Evolutionary conservation across 2,329 filamentous ascomycete species (phyloP).

Genomic region (Phaeosphaeriaceae sp.): DNA sequence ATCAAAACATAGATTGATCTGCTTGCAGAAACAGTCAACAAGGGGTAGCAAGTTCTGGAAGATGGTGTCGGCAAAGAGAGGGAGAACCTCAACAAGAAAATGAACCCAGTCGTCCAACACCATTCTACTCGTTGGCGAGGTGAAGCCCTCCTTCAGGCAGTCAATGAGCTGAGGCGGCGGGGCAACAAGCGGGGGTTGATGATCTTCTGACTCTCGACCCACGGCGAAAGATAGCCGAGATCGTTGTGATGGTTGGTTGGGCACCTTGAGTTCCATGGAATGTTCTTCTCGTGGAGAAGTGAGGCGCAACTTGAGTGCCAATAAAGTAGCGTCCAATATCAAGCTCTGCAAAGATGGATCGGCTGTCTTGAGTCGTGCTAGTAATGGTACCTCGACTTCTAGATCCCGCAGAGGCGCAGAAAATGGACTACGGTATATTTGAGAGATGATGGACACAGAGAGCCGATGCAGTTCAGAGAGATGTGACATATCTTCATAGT

Average conservation of each 20-base stretch:
- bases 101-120: constrained; percentile 91
- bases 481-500: constrained; percentile 47
- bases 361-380: constrained; percentile 68
- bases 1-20: constrained; percentile 76
- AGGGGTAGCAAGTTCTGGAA: constrained; percentile 91
- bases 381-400: constrained; percentile 73
- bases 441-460: constrained; percentile 69
- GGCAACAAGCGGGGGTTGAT: constrained; percentile 44
- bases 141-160: constrained; percentile 82
- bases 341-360: constrained; percentile 75
- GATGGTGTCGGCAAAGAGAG: constrained; percentile 81
- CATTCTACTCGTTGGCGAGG: constrained; percentile 73
- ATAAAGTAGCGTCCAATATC: constrained; percentile 78
- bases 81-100: constrained; percentile 83
- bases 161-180: constrained; percentile 79
- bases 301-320: constrained; percentile 69
- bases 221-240: constrained; percentile 40
- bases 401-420: constrained; percentile 65
- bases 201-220: constrained; percentile 38
- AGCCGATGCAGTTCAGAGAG: constrained; percentile 73
- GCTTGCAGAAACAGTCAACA: constrained; percentile 84
- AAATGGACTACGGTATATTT: constrained; percentile 71
- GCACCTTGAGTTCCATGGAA: constrained; percentile 27
- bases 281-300: constrained; percentile 35
- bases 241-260: constrained; percentile 28